Evolutionary conservation across 176 grass and related monocot genomes (phyloP), one percentile per base, ranked within the genome.

Genomic region (Rhynchospora breviuscula): DNA sequence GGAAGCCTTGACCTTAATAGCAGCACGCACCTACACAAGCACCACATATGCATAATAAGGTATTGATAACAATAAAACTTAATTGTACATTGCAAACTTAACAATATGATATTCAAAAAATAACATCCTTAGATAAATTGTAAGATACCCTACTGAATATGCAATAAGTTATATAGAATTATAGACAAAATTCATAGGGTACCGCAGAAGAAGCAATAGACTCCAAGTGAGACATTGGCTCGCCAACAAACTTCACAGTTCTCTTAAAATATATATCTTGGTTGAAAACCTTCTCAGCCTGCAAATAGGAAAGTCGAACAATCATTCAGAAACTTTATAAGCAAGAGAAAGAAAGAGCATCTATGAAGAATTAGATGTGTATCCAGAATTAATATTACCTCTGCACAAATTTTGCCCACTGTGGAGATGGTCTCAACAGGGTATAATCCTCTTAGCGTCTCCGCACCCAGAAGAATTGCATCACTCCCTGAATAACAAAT

Each of bases 281-380:
- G 85, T 99, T 99, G 84, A 96, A 99, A 54, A 99, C 97, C 84
- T 99, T 99, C 88, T 99, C 97, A 59, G 93, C 91, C 97, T 99
- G 78, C 84, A 62, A 90, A 89, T 57, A 25, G 60, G 59, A 1
- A n/a, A 81, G 54, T 79, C 33, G 59, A 72, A 63, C 62, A 81
- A 78, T 67, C 29, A 7, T 19, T 59, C 33, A 81, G 62, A 35
- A 48, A 66, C 12, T n/a, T 79, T 6, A 35, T 10, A 67, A 51
- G 53, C 5, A 23, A 81, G 49, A 54, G 18, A 63, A 33, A 5
- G 19, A 81, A 81, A 26, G 11, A 10, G 10, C 13, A 9, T 31
- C 56, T 8, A 40, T 44, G 64, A 54, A 68, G n/a, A 71, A 51
- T 40, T 61, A 56, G 8, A 61, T 13, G 69, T 47, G 40, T 46